Evolutionary conservation across 139 green algal genomes (phyloP).

Genomic region (Monoraphidium neglectum): DNA sequence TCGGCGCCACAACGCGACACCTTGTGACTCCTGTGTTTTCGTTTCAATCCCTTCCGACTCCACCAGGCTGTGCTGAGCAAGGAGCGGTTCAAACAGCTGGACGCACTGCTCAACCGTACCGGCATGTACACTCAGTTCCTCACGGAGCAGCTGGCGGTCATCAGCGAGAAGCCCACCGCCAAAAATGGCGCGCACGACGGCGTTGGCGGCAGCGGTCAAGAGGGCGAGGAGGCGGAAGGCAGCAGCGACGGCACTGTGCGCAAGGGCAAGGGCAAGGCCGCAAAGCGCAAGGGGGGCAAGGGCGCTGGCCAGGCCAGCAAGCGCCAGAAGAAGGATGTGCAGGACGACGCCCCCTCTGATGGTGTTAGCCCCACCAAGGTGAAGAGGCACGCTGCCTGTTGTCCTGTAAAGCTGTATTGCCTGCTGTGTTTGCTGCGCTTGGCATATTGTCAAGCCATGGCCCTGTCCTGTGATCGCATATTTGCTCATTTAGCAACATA

Average conservation of each 20-base stretch:
- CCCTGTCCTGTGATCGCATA: too few species aligned
- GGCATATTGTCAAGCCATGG: too few species aligned
- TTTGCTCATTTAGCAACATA: too few species aligned
- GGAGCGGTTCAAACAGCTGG: slow-evolving; percentile 66
- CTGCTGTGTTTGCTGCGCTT: too few species aligned
- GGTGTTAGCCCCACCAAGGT: too few species aligned
- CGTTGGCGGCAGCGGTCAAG: slow-evolving; percentile 9
- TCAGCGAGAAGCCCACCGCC: slow-evolving; percentile 24
- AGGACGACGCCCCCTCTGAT: too few species aligned
- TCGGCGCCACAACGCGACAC: background rate
- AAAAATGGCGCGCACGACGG: background rate
- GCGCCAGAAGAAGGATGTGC: slow-evolving; percentile 15
- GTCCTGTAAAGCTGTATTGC: too few species aligned
- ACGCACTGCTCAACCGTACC: slow-evolving; percentile 75
- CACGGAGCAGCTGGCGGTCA: slow-evolving; percentile 72
- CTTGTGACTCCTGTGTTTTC: background rate
- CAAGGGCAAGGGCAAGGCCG: slow-evolving; percentile 15
- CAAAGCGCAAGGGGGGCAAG: slow-evolving; percentile 24
- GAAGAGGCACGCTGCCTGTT: too few species aligned
- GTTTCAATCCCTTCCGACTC: background rate
- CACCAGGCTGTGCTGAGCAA: slow-evolving; percentile 50
- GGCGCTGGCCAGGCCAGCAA: slow-evolving; percentile 20
- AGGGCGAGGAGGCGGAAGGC: slow-evolving; percentile 8
- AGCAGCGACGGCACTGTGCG: background rate
- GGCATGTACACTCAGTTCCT: slow-evolving; percentile 90